A percentile compares a stretch with the other conserved stretches of the same genome.
Conservation (phyloP, 768 basidiomycete species). For the Holtermanniella nyarrowii region DNA sequence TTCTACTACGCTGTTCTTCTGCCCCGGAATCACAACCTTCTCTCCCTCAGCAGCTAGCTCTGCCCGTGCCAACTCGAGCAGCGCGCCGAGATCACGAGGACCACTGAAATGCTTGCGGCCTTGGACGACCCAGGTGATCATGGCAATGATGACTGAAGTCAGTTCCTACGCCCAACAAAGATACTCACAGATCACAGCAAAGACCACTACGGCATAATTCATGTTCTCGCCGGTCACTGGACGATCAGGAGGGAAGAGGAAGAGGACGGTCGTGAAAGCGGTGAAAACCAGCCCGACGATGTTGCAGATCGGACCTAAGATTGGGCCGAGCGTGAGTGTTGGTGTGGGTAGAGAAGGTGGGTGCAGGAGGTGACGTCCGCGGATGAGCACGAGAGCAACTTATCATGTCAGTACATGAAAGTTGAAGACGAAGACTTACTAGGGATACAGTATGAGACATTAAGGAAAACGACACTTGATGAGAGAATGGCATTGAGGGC, state of each 20-base stretch:
- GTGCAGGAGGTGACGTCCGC: slow-evolving; percentile 17
- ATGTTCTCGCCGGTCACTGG: slow-evolving; percentile 24
- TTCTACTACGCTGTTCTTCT: not conserved
- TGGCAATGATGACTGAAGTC: slow-evolving; percentile 21
- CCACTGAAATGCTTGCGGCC: slow-evolving; percentile 34
- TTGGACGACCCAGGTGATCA: slow-evolving; percentile 33
- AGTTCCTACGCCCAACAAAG: not conserved
- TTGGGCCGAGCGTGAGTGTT: slow-evolving; percentile 36
- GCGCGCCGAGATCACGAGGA: slow-evolving; percentile 26
- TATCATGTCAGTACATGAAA: not conserved
- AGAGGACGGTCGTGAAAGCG: slow-evolving; percentile 34
- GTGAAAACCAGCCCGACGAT: slow-evolving; percentile 35
- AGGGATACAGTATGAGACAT: slow-evolving; percentile 29
- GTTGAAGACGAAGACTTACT: slow-evolving; percentile 12
- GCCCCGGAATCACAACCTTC: not conserved
- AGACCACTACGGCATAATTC: slow-evolving; percentile 36
- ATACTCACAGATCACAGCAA: slow-evolving; percentile 24
- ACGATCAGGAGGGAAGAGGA: slow-evolving; percentile 31
- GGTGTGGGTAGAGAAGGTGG: slow-evolving; percentile 33
- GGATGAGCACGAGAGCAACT: slow-evolving; percentile 20
- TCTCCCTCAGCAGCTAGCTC: slow-evolving; percentile 5
- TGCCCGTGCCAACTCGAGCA: slow-evolving; percentile 20
- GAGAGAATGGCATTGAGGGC: slow-evolving; percentile 35
- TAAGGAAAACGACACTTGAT: slow-evolving; percentile 28
- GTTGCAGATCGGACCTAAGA: slow-evolving; percentile 23